Base-by-base conservation (phyloP, 129 eudicot species). In the Lonicera japonica region DNA sequence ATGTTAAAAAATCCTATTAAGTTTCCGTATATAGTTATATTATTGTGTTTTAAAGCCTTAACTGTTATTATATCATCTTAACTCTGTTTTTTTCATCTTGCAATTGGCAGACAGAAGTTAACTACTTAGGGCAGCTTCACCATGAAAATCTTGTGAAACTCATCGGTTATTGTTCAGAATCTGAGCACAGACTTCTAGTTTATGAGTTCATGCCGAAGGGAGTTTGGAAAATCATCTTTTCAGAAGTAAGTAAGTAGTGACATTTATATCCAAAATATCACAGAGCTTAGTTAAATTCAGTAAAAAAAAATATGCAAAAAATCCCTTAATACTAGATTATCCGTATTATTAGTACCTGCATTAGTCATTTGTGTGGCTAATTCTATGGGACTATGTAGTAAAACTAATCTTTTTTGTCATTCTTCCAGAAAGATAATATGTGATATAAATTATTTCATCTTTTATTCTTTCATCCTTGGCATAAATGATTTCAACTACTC, bases 191-290 rank as follows among this genome's bases (percentile, higher is more conserved):
- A 58, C 79, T 85, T 47, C 65, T 85, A 21, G 94, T 85, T 9
- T 85, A 85, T 18, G 94, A 85, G 76, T 85, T 60, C 79, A 75
- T 85, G 88, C 80, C 88, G n/a, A 82, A 73, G 60, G 94, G 94
- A 55, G 83, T 62, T 38, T 85, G 61, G 94, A 85, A 54, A 81
- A 85, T 24, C 94, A 85, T 56, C 63, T 85, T 7, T 85, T 81
- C 61, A 78, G 80, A 82, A 81, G 94, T 85, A 51, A 69, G 94
- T 52, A 10, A 5, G 5, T n/a, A n/a, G n/a, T n/a, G n/a, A n/a
- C n/a, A n/a, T n/a, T n/a, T n/a, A n/a, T n/a, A n/a, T n/a, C n/a
- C n/a, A n/a, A n/a, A n/a, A n/a, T n/a, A n/a, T n/a, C n/a, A n/a
- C n/a, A n/a, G n/a, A n/a, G n/a, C n/a, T n/a, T n/a, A n/a, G n/a